Conservation (phyloP, 108 stramenopile genomes). For the Nitzschia sp. region DNA sequence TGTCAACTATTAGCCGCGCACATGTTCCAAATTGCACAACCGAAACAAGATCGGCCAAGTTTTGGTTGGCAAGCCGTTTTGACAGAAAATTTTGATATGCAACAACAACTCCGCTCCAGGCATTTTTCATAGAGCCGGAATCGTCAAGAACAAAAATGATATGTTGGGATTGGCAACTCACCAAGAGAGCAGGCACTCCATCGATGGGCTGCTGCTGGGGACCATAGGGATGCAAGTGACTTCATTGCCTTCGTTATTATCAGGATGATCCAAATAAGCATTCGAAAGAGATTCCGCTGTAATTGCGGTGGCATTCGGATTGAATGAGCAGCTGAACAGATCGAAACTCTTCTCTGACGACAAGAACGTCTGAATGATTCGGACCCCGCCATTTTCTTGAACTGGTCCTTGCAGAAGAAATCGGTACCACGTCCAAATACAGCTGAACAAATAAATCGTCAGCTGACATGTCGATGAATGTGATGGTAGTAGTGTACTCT, state of each 20-base stretch:
- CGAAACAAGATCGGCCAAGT: slow-evolving; percentile 55
- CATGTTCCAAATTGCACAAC: slow-evolving; percentile 47
- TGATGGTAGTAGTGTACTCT: no score
- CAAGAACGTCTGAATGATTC: no score
- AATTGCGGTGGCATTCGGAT: slow-evolving; percentile 46
- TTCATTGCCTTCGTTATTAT: slow-evolving; percentile 34
- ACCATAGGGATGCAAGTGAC: slow-evolving; percentile 51
- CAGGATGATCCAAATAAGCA: slow-evolving; percentile 36
- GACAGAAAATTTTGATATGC: slow-evolving; percentile 50
- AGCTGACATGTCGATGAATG: no score
- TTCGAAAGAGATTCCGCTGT: slow-evolving; percentile 45
- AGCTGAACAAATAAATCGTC: no score
- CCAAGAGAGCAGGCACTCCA: background rate
- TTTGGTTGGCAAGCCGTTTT: slow-evolving; percentile 45
- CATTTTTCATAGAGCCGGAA: slow-evolving; percentile 49
- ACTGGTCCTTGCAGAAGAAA: no score
- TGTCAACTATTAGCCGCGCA: slow-evolving; percentile 42
- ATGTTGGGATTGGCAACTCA: slow-evolving; percentile 28
- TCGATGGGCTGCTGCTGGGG: slow-evolving; percentile 10
- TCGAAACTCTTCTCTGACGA: slow-evolving; percentile 47
- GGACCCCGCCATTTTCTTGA: no score
- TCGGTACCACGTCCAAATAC: no score
- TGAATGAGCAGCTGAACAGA: slow-evolving; percentile 63
- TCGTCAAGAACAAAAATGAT: slow-evolving; percentile 66
- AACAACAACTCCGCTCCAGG: slow-evolving; percentile 55